Conservation (phyloP, 2,329 filamentous ascomycete species). For the Hypocrella siamensis region DNA sequence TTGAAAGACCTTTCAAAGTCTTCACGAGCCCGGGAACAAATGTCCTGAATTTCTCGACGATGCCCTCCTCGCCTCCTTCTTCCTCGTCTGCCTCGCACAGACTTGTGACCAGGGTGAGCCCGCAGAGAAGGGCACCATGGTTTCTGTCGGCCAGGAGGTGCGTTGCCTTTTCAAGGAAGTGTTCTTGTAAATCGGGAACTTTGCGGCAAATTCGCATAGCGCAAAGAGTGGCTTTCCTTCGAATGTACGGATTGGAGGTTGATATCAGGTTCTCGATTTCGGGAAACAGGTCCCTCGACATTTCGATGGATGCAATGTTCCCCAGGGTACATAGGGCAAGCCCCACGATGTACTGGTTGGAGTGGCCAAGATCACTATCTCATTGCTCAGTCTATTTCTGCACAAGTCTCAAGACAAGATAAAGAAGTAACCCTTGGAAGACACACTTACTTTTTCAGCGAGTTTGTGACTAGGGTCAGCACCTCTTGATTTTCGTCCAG, state of each 20-base stretch:
- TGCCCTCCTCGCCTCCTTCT: conserved; percentile 76
- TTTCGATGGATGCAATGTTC: conserved; percentile 95
- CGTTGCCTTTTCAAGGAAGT: conserved; percentile 90
- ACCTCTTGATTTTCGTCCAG: conserved; percentile 98
- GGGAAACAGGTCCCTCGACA: conserved; percentile 92
- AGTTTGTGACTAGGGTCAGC: conserved; percentile 91
- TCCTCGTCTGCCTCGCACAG: conserved; percentile 91
- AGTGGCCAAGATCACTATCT: conserved; percentile 78
- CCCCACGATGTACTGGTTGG: conserved; percentile 96
- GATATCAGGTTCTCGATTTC: conserved; percentile 88
- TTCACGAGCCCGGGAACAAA: conserved; percentile 76
- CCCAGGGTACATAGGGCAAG: conserved; percentile 90
- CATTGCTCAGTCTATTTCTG: conserved; percentile 6
- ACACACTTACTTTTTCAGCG: conserved; percentile 69
- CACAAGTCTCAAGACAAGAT: too few species aligned
- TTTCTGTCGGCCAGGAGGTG: conserved; percentile 81
- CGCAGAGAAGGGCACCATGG: conserved; percentile 87
- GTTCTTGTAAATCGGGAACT: conserved; percentile 91
- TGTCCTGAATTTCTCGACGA: conserved; percentile 81
- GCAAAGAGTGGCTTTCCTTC: conserved; percentile 92
- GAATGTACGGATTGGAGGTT: conserved; percentile 95
- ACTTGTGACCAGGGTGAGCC: conserved; percentile 77
- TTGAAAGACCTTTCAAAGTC: conserved; percentile 80
- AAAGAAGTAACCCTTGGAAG: neutral
- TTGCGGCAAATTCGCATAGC: conserved; percentile 98